Evolutionary conservation across 2,329 filamentous ascomycete genomes (phyloP), one percentile per base, ranked within the genome.

Genomic region (Aspergillus sp.): DNA sequence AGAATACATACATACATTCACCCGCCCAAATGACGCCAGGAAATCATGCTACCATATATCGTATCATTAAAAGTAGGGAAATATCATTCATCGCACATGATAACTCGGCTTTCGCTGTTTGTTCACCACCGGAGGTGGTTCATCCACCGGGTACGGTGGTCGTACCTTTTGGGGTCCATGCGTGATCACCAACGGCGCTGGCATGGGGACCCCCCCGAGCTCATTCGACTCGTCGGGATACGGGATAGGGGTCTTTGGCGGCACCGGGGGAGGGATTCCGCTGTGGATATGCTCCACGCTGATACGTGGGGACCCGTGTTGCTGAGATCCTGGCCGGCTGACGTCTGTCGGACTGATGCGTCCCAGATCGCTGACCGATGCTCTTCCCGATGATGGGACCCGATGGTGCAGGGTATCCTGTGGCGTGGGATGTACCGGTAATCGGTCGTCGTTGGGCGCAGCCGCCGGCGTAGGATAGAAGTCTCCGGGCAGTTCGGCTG

Each of bases 61-160:
- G 16, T 38, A 38, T 38, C 35, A 38, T n/a, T 17, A 17, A 38
- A n/a, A 17, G 16, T 1, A 16, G 16, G 13, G 11, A 38, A 38
- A 38, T 16, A 38, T 45, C 17, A 32, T 53, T 75, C 60, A 81
- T 55, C 80, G 74, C 41, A 78, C 75, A 51, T 77, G 79, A 61
- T 86, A 89, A 45, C 88, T 86, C 1, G 93, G 93, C 70, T 96
- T 96, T 60, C 86, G 84, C 42, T 88, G 85, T 81, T 90, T 88
- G 64, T 95, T 95, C 7, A 95, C 90, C 6, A 82, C 78, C 3
- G 93, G 93, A 16, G 93, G 92, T 24, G 88, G 86, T 22, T 87
- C 88, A 63, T 95, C 88, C 43, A 85, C 73, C 0, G 93, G 93
- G 68, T 96, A 96, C 1, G 91, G 91, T 32, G 89, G 79, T 8